phyloP scores from a whole-genome alignment of 495 filamentous ascomycete genomes.

The Aspergillus incahuasiensis region DNA sequence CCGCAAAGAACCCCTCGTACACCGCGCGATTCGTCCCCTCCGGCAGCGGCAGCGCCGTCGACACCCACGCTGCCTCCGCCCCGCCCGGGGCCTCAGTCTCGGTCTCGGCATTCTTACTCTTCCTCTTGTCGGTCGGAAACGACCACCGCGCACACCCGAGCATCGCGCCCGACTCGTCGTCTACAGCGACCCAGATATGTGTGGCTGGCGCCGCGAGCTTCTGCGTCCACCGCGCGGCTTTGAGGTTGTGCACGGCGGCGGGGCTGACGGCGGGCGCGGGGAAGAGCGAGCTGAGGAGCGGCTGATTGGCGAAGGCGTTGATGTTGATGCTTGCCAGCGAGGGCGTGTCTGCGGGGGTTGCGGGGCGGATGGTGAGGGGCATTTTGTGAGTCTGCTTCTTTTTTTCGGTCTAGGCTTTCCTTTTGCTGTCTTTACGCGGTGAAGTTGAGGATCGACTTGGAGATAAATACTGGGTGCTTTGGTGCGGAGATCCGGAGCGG shows the following conservation, averaged over 20 bases:
- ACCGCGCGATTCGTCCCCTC: conserved; percentile 7
- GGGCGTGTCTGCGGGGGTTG: conserved; percentile 12
- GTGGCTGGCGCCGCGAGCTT: conserved; percentile 6
- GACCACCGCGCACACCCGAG: conserved; percentile 19
- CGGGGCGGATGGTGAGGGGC: conserved; percentile 12
- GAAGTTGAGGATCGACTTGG: too few relatives aligned
- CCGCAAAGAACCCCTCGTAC: conserved; percentile 9
- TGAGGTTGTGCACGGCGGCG: neutral
- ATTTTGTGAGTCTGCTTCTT: too few relatives aligned
- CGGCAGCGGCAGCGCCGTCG: neutral
- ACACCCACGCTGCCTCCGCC: neutral
- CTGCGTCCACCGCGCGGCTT: conserved; percentile 8
- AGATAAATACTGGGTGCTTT: too few relatives aligned
- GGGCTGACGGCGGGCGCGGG: conserved; percentile 6
- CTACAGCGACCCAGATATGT: conserved; percentile 14
- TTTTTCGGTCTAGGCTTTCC: too few relatives aligned
- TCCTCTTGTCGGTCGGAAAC: neutral
- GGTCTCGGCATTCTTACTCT: neutral
- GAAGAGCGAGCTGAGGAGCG: conserved; percentile 10
- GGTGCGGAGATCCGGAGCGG: too few relatives aligned
- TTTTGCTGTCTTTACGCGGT: neutral
- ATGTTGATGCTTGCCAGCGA: conserved; percentile 17
- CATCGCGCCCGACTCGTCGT: neutral
- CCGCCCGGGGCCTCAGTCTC: neutral
- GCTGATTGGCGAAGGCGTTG: conserved; percentile 9